phyloP scores from a whole-genome alignment of 345 rosid species.

The Moricandia arvensis region DNA sequence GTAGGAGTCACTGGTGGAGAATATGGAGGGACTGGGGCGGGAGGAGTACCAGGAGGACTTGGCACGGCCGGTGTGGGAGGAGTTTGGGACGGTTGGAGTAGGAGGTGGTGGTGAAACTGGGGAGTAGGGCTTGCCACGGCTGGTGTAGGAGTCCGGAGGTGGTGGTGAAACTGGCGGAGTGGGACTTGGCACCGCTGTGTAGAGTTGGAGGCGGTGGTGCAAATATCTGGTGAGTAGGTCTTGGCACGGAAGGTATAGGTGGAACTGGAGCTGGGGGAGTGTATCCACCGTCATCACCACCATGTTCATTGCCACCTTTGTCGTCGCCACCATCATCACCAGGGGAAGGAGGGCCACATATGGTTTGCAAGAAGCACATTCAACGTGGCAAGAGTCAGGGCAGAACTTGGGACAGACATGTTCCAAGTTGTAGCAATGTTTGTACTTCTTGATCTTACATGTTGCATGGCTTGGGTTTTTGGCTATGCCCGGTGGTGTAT shows the following conservation, averaged over 20 bases:
- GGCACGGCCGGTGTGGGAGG: neutral
- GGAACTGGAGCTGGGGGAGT: neutral
- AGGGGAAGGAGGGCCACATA: too few species aligned
- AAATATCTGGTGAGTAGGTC: conserved; percentile 18
- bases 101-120: neutral
- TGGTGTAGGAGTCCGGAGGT: neutral
- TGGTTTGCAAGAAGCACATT: conserved; percentile 54
- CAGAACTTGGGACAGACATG: conserved; percentile 48
- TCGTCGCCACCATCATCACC: too few species aligned
- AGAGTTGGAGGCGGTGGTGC: too few species aligned
- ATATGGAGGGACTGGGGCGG: conserved; percentile 21
- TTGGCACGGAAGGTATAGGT: conserved; percentile 22
- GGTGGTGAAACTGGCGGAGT: conserved; percentile 14
- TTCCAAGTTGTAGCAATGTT: conserved; percentile 34
- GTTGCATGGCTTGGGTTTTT: conserved; percentile 51
- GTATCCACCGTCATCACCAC: neutral
- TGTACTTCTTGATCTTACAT: conserved; percentile 46
- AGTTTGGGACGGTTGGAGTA: too few species aligned
- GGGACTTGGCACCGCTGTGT: neutral
- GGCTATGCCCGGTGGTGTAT: conserved; percentile 54
- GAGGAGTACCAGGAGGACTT: conserved; percentile 20
- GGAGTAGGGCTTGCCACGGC: conserved; percentile 17
- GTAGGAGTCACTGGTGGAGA: neutral
- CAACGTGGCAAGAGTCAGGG: conserved; percentile 50
- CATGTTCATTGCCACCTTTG: conserved; percentile 10